Base-by-base conservation (phyloP, 129 eudicot genomes). In the Cynara cardunculus region DNA sequence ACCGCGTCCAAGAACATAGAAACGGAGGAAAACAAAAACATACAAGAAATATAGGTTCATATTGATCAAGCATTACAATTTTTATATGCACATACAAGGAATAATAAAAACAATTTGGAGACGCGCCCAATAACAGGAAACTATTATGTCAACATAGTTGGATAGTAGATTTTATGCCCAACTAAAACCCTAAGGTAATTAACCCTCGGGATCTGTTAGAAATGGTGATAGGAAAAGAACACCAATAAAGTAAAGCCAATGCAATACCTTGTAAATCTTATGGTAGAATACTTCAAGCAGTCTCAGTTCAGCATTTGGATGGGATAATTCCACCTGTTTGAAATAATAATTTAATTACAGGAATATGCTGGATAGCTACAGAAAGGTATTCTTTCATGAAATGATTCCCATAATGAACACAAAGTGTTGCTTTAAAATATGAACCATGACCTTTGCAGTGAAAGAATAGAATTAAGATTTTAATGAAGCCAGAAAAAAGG, bases 281-380 rank as follows among this genome's bases (percentile, higher is more conserved):
- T 94, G 99, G 83, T 94, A 90, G 85, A 94, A 94, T 79, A 92
- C 99, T 90, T 94, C 99, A 75, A 94, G 89, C 71, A 92, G 72
- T 85, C 99, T 92, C 75, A 92, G 94, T 79, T 94, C 97, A 12
- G 96, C 97, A 86, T 82, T 78, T 84, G 93, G 94, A 72, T 87
- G 91, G 44, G 99, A 94, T 80, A 92, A 79, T 79, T 90, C 97
- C 77, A 94, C 96, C 97, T 94, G 86, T 78, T 78, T 56, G 3
- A 19, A 34, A 71, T 18, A 35, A 24, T 26, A 56, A 73, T 18
- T 61, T 30, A 27, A 76, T 19, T 61, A 75, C 35, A 46, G 26
- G 27, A 74, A 74, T 46, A 27, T 46, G 37, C n/a, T 30, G 31
- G 49, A 71, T 32, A 31, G 74, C 19, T 71, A 21, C 76, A 72